Percentiles rank a stretch among this genome's conserved stretches.
phyloP scores from a whole-genome alignment of 257 asterid genomes.

The Solanum pinnatisectum region DNA sequence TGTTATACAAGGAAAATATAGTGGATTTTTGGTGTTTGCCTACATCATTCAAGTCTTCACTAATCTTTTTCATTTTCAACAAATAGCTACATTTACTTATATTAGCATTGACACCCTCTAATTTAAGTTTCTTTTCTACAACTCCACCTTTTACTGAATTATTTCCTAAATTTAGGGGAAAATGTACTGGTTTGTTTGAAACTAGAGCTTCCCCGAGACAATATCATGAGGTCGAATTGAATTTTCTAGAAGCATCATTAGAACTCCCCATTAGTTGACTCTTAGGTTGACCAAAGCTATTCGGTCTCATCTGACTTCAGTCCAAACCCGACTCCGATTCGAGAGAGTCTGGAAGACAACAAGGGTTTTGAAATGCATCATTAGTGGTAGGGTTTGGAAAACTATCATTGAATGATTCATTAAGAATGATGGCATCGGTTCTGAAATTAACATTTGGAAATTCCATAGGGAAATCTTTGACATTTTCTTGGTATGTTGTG shows the following conservation, averaged over 20 bases:
- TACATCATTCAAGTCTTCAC: slow-evolving; percentile 23
- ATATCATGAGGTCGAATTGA: no score
- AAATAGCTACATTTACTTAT: slow-evolving; percentile 12
- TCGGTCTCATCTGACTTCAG: slow-evolving; percentile 1
- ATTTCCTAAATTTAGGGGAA: slow-evolving; percentile 31
- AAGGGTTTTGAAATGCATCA: background rate
- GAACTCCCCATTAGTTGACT: background rate
- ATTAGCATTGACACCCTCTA: background rate
- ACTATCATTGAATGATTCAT: slow-evolving; percentile 54
- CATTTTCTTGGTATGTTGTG: background rate
- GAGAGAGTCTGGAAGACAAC: background rate
- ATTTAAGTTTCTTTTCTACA: slow-evolving; percentile 28
- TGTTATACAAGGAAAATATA: slow-evolving; percentile 8
- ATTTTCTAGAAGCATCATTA: background rate
- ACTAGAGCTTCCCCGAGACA: slow-evolving; percentile 9
- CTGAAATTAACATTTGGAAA: slow-evolving; percentile 11
- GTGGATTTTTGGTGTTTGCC: slow-evolving; percentile 44
- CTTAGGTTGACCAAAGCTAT: background rate
- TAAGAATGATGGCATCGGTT: slow-evolving; percentile 48
- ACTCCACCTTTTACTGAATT: slow-evolving; percentile 30
- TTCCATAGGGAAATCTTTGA: background rate
- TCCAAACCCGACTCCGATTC: background rate
- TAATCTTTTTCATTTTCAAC: slow-evolving; percentile 57
- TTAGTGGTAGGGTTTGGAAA: slow-evolving; percentile 4
- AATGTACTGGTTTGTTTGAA: slow-evolving; percentile 46